Conservation (phyloP, 176 grass and related monocot genomes). For the Cenchrus americanus region DNA sequence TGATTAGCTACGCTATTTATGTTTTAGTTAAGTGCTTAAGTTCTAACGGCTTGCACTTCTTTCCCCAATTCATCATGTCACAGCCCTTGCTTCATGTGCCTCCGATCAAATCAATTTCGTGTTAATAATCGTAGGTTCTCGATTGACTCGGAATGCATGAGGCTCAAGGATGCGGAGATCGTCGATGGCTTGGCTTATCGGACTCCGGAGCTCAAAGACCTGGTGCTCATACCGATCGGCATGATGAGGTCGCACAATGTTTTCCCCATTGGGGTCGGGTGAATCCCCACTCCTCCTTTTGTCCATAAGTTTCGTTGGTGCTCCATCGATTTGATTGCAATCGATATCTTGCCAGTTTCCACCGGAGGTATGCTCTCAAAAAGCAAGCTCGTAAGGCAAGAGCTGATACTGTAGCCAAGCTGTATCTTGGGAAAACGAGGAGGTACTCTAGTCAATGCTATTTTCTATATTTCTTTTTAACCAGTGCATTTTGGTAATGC, state of each 20-base stretch:
- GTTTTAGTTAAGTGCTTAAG: too few relatives aligned
- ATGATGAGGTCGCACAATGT: neutral
- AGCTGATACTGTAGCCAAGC: neutral
- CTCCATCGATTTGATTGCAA: neutral
- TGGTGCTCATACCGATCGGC: neutral
- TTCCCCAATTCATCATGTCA: too few relatives aligned
- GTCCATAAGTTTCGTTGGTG: too few relatives aligned
- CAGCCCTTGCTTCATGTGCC: too few relatives aligned
- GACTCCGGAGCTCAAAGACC: conserved; percentile 5
- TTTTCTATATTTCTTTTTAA: neutral
- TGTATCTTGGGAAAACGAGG: neutral
- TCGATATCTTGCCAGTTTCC: neutral
- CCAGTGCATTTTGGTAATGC: neutral
- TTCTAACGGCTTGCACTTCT: too few relatives aligned
- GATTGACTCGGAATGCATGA: neutral
- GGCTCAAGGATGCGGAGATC: neutral
- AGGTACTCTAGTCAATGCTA: neutral
- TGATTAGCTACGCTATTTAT: too few relatives aligned
- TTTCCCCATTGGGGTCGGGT: conserved; percentile 13
- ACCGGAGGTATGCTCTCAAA: neutral
- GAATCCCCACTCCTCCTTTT: neutral
- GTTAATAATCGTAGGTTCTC: neutral
- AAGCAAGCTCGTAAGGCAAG: neutral
- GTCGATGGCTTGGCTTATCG: neutral
- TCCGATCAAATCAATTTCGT: neutral